phyloP scores from a whole-genome alignment of 176 grass and related monocot genomes.

The Elymus sibiricus region DNA sequence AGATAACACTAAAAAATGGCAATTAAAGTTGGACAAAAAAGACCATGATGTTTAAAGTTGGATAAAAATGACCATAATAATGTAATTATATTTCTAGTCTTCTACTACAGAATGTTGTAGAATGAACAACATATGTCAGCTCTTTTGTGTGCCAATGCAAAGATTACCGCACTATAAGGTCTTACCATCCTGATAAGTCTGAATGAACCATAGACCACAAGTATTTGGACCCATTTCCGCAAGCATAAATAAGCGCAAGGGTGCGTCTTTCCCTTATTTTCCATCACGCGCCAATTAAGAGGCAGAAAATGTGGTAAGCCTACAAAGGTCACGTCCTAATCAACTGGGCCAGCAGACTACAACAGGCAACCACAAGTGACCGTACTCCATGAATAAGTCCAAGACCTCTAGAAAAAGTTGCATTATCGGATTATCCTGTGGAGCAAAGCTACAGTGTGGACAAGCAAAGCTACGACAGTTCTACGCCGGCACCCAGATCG shows the following conservation, averaged over 20 bases:
- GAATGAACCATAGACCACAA: background rate
- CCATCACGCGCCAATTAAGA: background rate
- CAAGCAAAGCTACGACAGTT: background rate
- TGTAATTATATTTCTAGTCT: background rate
- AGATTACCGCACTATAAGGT: background rate
- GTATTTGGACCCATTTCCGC: background rate
- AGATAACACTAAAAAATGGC: too few species aligned
- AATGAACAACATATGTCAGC: background rate
- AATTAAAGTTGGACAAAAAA: background rate
- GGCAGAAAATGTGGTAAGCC: background rate
- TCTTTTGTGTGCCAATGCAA: background rate
- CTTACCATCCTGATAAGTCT: background rate
- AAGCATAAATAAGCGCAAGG: background rate
- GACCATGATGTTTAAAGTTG: background rate
- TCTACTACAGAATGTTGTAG: background rate
- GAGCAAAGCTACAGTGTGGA: background rate
- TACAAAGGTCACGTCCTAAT: background rate
- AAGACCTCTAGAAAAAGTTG: background rate
- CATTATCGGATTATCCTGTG: background rate
- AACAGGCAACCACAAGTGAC: background rate
- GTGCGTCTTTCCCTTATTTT: background rate
- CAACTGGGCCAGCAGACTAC: too few species aligned
- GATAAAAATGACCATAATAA: background rate
- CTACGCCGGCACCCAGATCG: background rate
- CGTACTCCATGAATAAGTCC: background rate